Base-by-base conservation (phyloP, 1,139 yeast species). In the Kodamaea derodonti region DNA sequence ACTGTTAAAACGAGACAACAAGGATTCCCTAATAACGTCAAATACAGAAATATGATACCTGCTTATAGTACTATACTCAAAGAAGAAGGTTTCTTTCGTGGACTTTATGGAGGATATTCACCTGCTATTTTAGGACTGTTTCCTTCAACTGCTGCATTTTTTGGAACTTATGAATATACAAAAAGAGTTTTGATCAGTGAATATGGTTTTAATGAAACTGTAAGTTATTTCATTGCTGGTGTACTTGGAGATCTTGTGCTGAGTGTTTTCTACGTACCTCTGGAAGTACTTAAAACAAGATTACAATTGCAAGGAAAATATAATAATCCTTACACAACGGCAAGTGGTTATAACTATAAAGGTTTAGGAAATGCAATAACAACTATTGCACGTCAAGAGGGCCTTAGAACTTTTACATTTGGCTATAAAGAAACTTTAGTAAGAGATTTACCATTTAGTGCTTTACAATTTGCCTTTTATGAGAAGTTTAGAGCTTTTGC, bases 1-100 rank as follows among this genome's bases (percentile, higher is more conserved):
- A 92, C 98, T 0, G 96, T 94, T 27, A 92, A 92, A 58, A 92
- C 98, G 2, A 71, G 98, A 47, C 98, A 92, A 56, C 98, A 92
- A 54, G 97, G 96, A 18, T 86, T 95, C 5, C 82, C 87, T 14
- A 67, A 71, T 43, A 76, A 76, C 20, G 47, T 64, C 6, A 84
- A 84, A 57, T 90, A 92, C 58, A 72, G 66, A 44, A 75, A 72
- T 47, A 69, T 86, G 70, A 56, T 71, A 14, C 72, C 79, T 5
- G 96, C 97, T 0, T 86, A 84, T 50, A 47, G 64, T 27, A 80
- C 92, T 0, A 83, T 92, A 16, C 61, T 83, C 29, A 57, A 69
- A 30, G 88, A 90, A 52, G 98, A 92, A 65, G 98, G 98, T 2
- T 50, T 92, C 15, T 62, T 76, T 35, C 72, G 85, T 38, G 98